Evolutionary conservation across 2,329 filamentous ascomycete species (phyloP).

Genomic region (Neocatenulostroma microsporum): DNA sequence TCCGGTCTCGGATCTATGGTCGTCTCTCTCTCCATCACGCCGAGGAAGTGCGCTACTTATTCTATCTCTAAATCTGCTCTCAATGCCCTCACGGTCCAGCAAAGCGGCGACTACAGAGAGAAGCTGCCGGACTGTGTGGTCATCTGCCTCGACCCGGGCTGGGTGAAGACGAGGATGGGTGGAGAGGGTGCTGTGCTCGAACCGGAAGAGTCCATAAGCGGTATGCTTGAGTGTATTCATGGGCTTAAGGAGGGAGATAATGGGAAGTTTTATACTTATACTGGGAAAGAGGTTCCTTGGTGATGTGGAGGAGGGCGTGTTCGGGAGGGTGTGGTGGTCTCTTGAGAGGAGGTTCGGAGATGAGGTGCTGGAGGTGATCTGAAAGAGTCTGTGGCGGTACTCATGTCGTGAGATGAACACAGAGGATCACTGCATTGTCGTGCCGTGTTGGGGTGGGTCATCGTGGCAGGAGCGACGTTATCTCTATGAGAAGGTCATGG

Average conservation of each 20-base stretch:
- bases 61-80: conserved; percentile 38
- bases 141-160: conserved; percentile 37
- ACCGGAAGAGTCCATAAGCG: conserved; percentile 30
- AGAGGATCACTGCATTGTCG: no score
- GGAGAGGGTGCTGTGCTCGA: conserved; percentile 35
- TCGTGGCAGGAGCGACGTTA: no score
- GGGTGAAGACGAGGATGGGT: conserved; percentile 39
- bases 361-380: no score
- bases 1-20: conserved; percentile 29
- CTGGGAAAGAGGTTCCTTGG: conserved; percentile 31
- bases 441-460: no score
- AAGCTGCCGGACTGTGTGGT: conserved; percentile 28
- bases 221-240: conserved; percentile 32
- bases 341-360: no score
- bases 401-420: no score
- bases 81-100: conserved; percentile 39
- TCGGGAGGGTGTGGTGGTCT: no score
- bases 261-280: conserved; percentile 33
- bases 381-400: no score
- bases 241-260: conserved; percentile 28
- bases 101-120: conserved; percentile 32
- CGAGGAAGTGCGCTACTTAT: conserved; percentile 33
- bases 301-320: conserved; percentile 9
- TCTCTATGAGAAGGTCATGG: no score
- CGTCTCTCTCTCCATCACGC: conserved; percentile 22